phyloP scores from a whole-genome alignment of 2,329 filamentous ascomycete genomes.

The Clonostachys rhizophaga region DNA sequence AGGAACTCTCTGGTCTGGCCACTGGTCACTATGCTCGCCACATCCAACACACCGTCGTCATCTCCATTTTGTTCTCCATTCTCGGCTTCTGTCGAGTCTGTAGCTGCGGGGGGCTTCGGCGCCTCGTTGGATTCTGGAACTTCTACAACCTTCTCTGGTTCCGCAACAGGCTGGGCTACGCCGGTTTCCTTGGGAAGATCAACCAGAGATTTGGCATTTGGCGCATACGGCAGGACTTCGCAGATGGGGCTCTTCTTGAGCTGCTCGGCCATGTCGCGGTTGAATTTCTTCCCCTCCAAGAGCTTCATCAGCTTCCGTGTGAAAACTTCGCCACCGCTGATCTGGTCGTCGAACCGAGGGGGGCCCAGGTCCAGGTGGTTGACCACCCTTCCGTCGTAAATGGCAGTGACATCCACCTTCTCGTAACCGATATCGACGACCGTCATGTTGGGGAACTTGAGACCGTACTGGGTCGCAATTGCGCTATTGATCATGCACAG shows the following conservation, averaged over 20 bases:
- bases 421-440: slow-evolving; percentile 88
- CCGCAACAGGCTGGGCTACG: slow-evolving; percentile 17
- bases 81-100: slow-evolving; percentile 26
- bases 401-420: slow-evolving; percentile 89
- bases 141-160: slow-evolving; percentile 3
- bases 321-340: slow-evolving; percentile 84
- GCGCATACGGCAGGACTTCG: slow-evolving; percentile 58
- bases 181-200: slow-evolving; percentile 39
- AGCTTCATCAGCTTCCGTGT: slow-evolving; percentile 69
- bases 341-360: slow-evolving; percentile 39
- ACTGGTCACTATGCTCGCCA: slow-evolving; percentile 78
- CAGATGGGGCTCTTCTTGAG: slow-evolving; percentile 63
- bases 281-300: slow-evolving; percentile 55
- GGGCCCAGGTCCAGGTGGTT: slow-evolving; percentile 61
- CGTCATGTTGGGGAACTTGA: slow-evolving; percentile 70
- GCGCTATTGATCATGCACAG: slow-evolving; percentile 89
- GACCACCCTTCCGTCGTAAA: slow-evolving; percentile 74
- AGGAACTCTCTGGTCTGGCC: slow-evolving; percentile 80
- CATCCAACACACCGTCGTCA: slow-evolving; percentile 74
- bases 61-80: slow-evolving; percentile 37
- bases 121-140: slow-evolving; percentile 28
- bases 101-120: slow-evolving; percentile 22
- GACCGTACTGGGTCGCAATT: slow-evolving; percentile 80
- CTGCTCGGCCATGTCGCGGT: slow-evolving; percentile 64
- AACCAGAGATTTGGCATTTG: slow-evolving; percentile 36